Evolutionary conservation across 306 rosid genomes (phyloP).

Genomic region (Prunus mongolica): DNA sequence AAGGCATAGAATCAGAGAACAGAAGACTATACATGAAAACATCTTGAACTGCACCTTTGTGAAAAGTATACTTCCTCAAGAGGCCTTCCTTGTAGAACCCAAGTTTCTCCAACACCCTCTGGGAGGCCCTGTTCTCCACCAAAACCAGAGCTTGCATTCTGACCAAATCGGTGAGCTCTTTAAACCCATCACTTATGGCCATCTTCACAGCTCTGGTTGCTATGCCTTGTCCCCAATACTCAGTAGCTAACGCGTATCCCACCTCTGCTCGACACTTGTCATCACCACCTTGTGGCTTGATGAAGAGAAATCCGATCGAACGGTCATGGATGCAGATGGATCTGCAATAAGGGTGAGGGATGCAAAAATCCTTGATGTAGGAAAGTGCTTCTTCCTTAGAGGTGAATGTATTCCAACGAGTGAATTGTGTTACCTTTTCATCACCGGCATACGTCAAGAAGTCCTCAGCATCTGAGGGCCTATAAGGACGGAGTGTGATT

Average conservation of each 20-base stretch:
- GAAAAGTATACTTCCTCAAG: constrained; percentile 22
- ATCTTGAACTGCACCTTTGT: constrained; percentile 10
- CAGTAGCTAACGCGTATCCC: constrained; percentile 15
- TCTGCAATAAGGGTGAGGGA: constrained; percentile 27
- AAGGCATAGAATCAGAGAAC: constrained; percentile 10
- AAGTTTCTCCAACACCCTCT: constrained; percentile 30
- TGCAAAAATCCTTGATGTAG: constrained; percentile 13
- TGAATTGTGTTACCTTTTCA: constrained; percentile 18
- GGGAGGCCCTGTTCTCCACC: constrained; percentile 30
- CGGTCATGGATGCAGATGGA: constrained; percentile 32
- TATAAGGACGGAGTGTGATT: constrained; percentile 24
- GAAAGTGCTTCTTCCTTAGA: constrained; percentile 23
- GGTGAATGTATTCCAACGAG: constrained; percentile 25
- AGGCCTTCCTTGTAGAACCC: constrained; percentile 32
- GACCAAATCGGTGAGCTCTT: background rate
- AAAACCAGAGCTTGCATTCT: constrained; percentile 25
- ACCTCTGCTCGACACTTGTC: constrained; percentile 17
- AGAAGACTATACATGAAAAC: constrained; percentile 11
- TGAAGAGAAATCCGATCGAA: constrained; percentile 19
- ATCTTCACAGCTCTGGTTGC: constrained; percentile 22
- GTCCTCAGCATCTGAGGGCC: constrained; percentile 24
- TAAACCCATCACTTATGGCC: constrained; percentile 19
- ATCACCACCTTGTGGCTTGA: constrained; percentile 15
- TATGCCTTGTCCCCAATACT: constrained; percentile 28
- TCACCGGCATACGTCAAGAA: constrained; percentile 18